Conservation (phyloP, 257 asterid species). For the Jaltomata sinuosa region DNA sequence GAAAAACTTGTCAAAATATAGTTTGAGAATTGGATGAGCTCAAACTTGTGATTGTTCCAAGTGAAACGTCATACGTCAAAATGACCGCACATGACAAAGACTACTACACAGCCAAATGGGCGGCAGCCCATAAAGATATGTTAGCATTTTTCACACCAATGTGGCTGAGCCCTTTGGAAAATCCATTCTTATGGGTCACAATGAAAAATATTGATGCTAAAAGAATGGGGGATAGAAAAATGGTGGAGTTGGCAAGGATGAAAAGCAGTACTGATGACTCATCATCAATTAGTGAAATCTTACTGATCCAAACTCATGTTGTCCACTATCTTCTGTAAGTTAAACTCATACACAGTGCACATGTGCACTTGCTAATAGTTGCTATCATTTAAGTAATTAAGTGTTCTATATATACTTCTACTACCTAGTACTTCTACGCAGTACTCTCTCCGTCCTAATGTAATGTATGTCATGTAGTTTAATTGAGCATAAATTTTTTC, state of each 20-base stretch:
- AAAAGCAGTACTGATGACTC: constrained; percentile 4
- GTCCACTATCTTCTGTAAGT: no score
- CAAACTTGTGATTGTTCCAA: background rate
- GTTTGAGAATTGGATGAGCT: constrained; percentile 47
- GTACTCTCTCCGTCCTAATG: no score
- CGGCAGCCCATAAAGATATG: constrained; percentile 44
- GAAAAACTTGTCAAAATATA: constrained; percentile 29
- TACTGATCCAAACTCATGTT: no score
- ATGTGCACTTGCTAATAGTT: no score
- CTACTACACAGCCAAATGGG: constrained; percentile 56
- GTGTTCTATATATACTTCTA: no score
- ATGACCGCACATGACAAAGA: constrained; percentile 63
- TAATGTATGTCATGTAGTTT: no score
- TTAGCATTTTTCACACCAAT: constrained; percentile 38
- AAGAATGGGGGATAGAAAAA: constrained; percentile 33
- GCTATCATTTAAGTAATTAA: no score
- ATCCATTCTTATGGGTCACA: constrained; percentile 44
- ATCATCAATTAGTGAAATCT: no score
- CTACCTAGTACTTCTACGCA: no score
- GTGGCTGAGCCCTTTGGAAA: constrained; percentile 58
- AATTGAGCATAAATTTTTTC: no score
- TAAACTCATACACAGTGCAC: no score
- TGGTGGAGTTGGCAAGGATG: constrained; percentile 40
- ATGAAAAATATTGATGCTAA: constrained; percentile 27
- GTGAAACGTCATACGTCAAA: background rate